Evolutionary conservation across 1,139 yeast genomes (phyloP).

Genomic region (Pichia inconspicua): DNA sequence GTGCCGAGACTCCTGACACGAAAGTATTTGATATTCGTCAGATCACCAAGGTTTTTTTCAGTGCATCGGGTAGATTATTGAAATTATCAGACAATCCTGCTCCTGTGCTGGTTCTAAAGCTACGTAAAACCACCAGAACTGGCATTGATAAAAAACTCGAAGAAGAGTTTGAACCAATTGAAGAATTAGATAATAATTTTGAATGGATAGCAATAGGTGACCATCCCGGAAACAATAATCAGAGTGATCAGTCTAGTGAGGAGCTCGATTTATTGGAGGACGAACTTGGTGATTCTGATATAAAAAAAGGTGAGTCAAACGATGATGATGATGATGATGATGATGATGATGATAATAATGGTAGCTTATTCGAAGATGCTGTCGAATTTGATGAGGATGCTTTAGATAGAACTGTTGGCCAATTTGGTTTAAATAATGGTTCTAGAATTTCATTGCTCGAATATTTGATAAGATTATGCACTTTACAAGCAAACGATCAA

Average conservation of each 20-base stretch:
- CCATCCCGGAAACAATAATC: slow-evolving; percentile 5
- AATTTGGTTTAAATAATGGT: not conserved
- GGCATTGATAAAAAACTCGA: slow-evolving; percentile 16
- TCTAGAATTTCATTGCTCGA: slow-evolving; percentile 48
- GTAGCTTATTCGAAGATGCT: not conserved
- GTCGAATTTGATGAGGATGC: not conserved
- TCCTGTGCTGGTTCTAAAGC: slow-evolving; percentile 62
- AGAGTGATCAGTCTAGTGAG: no score
- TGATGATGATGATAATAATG: slow-evolving; percentile 10
- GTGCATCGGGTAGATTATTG: slow-evolving; percentile 63
- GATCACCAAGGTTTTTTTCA: slow-evolving; percentile 54
- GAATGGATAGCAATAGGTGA: slow-evolving; percentile 22
- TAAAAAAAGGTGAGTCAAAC: slow-evolving; percentile 17
- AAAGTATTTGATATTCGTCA: slow-evolving; percentile 34
- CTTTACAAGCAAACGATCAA: slow-evolving; percentile 58
- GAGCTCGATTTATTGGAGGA: no score
- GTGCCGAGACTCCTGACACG: slow-evolving; percentile 33
- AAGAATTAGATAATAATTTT: slow-evolving; percentile 30
- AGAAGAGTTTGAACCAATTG: slow-evolving; percentile 25
- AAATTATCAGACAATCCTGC: slow-evolving; percentile 56
- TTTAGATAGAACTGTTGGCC: not conserved
- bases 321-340: slow-evolving; percentile 13
- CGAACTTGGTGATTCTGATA: no score
- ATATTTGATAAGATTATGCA: slow-evolving; percentile 53
- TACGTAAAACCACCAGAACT: slow-evolving; percentile 28